Percentiles rank a stretch among this genome's conserved stretches.
These are phyloP conservation scores for Pseudogymnoascus sp. DNA, from an alignment of 2,329 filamentous ascomycete species.

Conservation along the genomic window DNA sequence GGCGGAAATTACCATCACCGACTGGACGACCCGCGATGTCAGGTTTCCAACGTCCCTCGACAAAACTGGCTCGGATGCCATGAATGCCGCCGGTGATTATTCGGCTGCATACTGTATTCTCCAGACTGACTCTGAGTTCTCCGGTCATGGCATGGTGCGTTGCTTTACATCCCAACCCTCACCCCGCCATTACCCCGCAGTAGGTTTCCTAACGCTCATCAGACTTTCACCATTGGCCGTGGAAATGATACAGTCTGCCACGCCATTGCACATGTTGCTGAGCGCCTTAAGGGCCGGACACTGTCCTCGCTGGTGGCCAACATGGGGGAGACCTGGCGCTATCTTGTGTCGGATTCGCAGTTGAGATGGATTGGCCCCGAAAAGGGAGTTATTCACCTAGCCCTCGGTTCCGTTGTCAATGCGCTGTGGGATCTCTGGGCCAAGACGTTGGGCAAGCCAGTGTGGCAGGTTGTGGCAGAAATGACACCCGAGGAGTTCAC, in stretches of 20 bases:
- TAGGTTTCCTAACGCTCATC: not conserved
- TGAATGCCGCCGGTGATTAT: constrained; percentile 91
- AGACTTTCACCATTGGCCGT: constrained; percentile 68
- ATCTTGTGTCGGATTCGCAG: constrained; percentile 81
- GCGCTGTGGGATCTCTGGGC: constrained; percentile 90
- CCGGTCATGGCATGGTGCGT: constrained; percentile 69
- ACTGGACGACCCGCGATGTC: constrained; percentile 63
- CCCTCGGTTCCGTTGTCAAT: constrained; percentile 77
- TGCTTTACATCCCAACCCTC: not conserved
- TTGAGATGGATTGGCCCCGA: constrained; percentile 87
- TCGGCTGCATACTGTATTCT: constrained; percentile 92
- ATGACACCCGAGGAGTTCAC: constrained; percentile 83
- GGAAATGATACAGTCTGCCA: constrained; percentile 85
- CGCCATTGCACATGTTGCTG: constrained; percentile 66
- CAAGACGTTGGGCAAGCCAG: constrained; percentile 72
- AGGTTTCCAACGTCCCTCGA: constrained; percentile 86
- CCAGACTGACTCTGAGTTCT: constrained; percentile 62
- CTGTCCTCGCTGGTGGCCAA: constrained; percentile 65
- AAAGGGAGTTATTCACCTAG: constrained; percentile 85
- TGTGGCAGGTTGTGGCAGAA: constrained; percentile 79
- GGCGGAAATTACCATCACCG: constrained; percentile 60
- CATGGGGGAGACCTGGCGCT: constrained; percentile 80
- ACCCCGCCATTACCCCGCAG: not conserved
- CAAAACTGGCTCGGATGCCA: constrained; percentile 93
- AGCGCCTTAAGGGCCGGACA: constrained; percentile 63